Conservation (phyloP, 352 stramenopile genomes). For the Phytophthora meadii region DNA sequence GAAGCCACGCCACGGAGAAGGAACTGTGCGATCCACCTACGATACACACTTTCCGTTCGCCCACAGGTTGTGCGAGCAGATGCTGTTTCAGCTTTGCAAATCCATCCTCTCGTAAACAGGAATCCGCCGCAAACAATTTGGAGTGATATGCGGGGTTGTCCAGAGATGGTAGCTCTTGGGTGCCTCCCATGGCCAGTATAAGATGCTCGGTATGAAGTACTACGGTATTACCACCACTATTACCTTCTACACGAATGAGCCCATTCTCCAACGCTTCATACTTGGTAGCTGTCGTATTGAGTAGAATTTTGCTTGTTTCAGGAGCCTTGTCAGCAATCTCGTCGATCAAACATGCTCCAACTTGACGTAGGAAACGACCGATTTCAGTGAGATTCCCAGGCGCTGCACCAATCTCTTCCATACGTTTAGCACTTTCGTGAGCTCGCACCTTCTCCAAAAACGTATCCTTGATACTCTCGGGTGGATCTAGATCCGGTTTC, state of each 20-base stretch:
- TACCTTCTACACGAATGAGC: conserved; percentile 56
- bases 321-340: conserved; percentile 50
- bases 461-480: conserved; percentile 76
- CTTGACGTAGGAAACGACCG: conserved; percentile 65
- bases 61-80: conserved; percentile 33
- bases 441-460: conserved; percentile 66
- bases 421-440: conserved; percentile 58
- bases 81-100: conserved; percentile 57
- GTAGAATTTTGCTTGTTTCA: conserved; percentile 51
- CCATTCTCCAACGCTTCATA: conserved; percentile 59
- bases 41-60: conserved; percentile 77
- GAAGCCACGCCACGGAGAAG: conserved; percentile 84
- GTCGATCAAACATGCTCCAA: conserved; percentile 52
- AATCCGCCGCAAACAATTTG: conserved; percentile 78
- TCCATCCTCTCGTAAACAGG: conserved; percentile 67
- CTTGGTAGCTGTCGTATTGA: conserved; percentile 57
- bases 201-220: conserved; percentile 69
- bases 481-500: conserved; percentile 75
- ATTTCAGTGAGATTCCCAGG: conserved; percentile 66
- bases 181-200: conserved; percentile 71
- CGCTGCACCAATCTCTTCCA: conserved; percentile 63
- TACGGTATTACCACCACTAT: conserved; percentile 35
- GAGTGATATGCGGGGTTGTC: conserved; percentile 43
- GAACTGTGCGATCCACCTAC: conserved; percentile 87
- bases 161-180: conserved; percentile 52